Conservation (phyloP, 2,329 filamentous ascomycete species). For the Lachnellula willkommii region DNA sequence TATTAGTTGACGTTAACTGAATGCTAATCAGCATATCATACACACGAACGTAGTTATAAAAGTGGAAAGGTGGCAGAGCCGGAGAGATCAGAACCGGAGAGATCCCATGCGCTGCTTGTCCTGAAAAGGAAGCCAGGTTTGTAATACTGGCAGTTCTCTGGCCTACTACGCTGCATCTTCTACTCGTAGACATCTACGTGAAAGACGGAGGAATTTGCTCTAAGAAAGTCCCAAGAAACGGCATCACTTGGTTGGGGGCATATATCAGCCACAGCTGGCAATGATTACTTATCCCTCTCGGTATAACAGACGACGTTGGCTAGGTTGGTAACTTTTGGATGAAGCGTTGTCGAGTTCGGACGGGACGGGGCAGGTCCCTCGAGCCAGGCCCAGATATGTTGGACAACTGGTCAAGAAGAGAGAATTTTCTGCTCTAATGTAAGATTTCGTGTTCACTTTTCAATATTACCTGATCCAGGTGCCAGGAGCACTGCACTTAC, state of each 20-base stretch:
- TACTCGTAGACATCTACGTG: background rate
- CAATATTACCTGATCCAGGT: background rate
- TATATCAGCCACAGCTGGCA: background rate
- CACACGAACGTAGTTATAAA: no score
- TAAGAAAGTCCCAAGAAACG: background rate
- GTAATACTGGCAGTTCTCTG: no score
- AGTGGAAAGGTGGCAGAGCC: no score
- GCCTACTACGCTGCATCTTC: no score
- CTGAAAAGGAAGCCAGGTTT: no score
- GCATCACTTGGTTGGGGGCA: background rate
- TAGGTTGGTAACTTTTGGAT: background rate
- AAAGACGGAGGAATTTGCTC: background rate
- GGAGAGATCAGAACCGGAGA: no score
- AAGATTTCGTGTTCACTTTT: background rate
- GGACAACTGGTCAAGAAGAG: constrained; percentile 1
- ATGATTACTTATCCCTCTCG: background rate
- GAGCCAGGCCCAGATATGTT: background rate
- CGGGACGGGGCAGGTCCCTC: background rate
- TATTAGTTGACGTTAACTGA: no score
- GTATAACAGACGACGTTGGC: background rate
- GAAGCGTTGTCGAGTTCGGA: background rate
- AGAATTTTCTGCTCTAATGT: background rate
- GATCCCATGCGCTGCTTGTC: no score
- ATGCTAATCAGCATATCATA: no score
- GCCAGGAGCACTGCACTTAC: background rate